Base-by-base conservation (phyloP, 2,329 filamentous ascomycete species). In the Colletotrichum sp. region DNA sequence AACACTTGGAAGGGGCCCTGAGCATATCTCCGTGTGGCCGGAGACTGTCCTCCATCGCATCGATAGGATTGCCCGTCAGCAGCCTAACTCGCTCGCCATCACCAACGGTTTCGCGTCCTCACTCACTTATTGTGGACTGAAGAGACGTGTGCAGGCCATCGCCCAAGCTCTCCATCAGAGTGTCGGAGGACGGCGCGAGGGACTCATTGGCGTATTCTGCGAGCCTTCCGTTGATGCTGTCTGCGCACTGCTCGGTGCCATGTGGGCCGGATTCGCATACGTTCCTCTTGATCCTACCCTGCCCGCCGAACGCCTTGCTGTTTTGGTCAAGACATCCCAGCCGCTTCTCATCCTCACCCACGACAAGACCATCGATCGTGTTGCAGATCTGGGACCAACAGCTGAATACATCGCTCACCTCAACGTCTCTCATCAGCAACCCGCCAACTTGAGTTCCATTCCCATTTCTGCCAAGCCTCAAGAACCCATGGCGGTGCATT, bases 211-310 rank as follows among this genome's bases (percentile, higher is more conserved):
- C 1, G 86, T 90, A 5, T 85, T 87, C 69, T 84, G 86, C 52
- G 65, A 86, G 9, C 81, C 88, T 0, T 78, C 80, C 0, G 57
- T 79, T 0, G 83, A 88, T 62, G 85, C 80, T 79, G 78, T 86
- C 9, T 80, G 73, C 55, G 84, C 83, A 0, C 74, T 89, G 64
- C 81, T 89, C 5, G 88, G 85, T 6, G 86, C 88, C 44, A 77
- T 84, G 75, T 80, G 82, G 2, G 71, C 85, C 21, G 87, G 87
- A 2, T 82, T 80, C 12, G 79, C 84, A 6, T 86, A 86, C 44
- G 80, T 88, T 7, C 86, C 86, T 4, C 79, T 90, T 0, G 89
- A 90, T 69, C 57, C 81, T 1, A 66, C 64, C 3, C 10, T 66
- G 10, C 64, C 64, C 5, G 7, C 64, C 6, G 64, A 52, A 30